These are phyloP conservation scores for Nannizziopsis arthrosporioides DNA, from an alignment of 2,329 filamentous ascomycete species.

Conservation along the genomic window DNA sequence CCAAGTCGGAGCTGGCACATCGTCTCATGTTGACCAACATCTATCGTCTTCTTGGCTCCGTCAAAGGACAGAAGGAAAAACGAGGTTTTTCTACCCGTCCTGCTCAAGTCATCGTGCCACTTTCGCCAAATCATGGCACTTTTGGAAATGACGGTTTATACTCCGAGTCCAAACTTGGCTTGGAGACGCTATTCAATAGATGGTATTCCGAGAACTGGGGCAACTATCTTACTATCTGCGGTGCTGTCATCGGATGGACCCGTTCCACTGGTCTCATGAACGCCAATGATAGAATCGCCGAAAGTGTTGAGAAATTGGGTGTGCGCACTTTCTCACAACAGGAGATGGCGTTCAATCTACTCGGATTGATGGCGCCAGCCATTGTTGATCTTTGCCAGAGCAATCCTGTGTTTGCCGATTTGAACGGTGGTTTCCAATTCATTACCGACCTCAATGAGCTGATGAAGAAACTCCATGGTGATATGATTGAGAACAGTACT, in stretches of 20 bases:
- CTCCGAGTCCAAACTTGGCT: slow-evolving; percentile 91
- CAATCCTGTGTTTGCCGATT: slow-evolving; percentile 90
- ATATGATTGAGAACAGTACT: slow-evolving; percentile 90
- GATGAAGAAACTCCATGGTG: slow-evolving; percentile 86
- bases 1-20: slow-evolving; percentile 93
- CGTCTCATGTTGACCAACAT: slow-evolving; percentile 99
- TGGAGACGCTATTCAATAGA: slow-evolving; percentile 95
- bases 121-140: slow-evolving; percentile 96
- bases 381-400: slow-evolving; percentile 92
- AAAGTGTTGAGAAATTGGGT: slow-evolving; percentile 90
- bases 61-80: slow-evolving; percentile 82
- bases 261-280: slow-evolving; percentile 97
- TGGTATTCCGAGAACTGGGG: slow-evolving; percentile 98
- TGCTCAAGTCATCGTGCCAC: slow-evolving; percentile 86
- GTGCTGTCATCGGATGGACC: slow-evolving; percentile 97
- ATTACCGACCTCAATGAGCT: slow-evolving; percentile 88
- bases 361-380: slow-evolving; percentile 86
- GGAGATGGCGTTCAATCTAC: slow-evolving; percentile 98
- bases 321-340: slow-evolving; percentile 98
- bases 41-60: slow-evolving; percentile 72
- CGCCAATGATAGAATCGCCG: slow-evolving; percentile 93
- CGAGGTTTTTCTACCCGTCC: slow-evolving; percentile 88
- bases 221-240: slow-evolving; percentile 95
- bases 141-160: slow-evolving; percentile 97
- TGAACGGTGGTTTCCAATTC: slow-evolving; percentile 96